Conservation (phyloP, 2,329 filamentous ascomycete species). For the Ophiostoma piceae region DNA sequence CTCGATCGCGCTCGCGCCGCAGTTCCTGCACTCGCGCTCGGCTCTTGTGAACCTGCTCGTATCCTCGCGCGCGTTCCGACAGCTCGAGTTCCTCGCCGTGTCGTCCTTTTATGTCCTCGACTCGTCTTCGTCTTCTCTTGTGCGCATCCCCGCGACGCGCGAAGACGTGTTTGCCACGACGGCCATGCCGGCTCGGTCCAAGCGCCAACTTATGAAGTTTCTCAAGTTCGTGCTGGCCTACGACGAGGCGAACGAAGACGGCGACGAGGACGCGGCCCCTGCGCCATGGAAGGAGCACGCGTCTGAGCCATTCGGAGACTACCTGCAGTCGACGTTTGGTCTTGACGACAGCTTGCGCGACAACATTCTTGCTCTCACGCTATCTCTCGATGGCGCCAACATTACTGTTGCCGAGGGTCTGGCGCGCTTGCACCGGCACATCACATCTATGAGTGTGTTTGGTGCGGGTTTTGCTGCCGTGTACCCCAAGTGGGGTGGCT, state of each 20-base stretch:
- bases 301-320: constrained; percentile 49
- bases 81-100: constrained; percentile 89
- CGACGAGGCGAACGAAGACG: constrained; percentile 31
- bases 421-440: constrained; percentile 67
- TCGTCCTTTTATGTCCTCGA: constrained; percentile 84
- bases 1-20: constrained; percentile 75
- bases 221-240: constrained; percentile 76
- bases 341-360: constrained; percentile 64
- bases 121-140: constrained; percentile 25
- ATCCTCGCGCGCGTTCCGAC: constrained; percentile 80
- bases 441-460: constrained; percentile 81
- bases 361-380: constrained; percentile 60
- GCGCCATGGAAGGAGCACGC: constrained; percentile 54
- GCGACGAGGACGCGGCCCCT: constrained; percentile 32
- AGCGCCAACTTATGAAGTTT: constrained; percentile 87
- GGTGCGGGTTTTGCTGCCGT: constrained; percentile 86
- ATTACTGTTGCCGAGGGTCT: constrained; percentile 62
- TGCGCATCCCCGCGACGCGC: constrained; percentile 76
- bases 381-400: constrained; percentile 59
- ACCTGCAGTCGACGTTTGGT: constrained; percentile 58
- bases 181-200: constrained; percentile 70
- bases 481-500: constrained; percentile 86
- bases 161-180: constrained; percentile 86
- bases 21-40: constrained; percentile 80
- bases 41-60: constrained; percentile 72